Conservation (phyloP, 768 basidiomycete species). For the Auriscalpium vulgare region DNA sequence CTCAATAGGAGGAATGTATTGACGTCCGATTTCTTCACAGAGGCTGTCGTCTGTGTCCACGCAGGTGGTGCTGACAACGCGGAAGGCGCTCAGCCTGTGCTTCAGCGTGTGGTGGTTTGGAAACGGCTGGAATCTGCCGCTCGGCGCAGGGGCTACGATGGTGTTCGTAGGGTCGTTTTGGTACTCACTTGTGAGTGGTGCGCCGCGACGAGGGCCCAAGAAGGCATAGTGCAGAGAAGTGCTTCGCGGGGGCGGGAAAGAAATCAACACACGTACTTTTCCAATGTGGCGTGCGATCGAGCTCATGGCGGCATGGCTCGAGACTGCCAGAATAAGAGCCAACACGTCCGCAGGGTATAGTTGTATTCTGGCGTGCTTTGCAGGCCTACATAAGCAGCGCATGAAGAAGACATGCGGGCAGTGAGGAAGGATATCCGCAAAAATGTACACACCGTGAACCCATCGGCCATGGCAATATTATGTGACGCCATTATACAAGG, state of each 20-base stretch:
- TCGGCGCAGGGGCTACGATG: slow-evolving; percentile 62
- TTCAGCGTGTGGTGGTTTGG: slow-evolving; percentile 85
- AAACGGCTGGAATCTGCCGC: slow-evolving; percentile 56
- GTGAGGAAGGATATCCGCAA: not conserved
- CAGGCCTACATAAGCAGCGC: too few relatives aligned
- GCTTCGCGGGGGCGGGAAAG: too few relatives aligned
- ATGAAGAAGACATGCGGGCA: too few relatives aligned
- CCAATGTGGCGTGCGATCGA: too few relatives aligned
- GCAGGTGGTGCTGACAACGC: slow-evolving; percentile 69
- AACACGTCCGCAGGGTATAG: too few relatives aligned
- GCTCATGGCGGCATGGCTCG: too few relatives aligned
- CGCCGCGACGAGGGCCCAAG: too few relatives aligned
- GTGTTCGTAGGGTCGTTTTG: slow-evolving; percentile 64
- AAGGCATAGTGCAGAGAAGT: too few relatives aligned
- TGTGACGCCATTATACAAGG: not conserved
- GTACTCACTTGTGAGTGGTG: slow-evolving; percentile 29
- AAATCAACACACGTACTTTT: too few relatives aligned
- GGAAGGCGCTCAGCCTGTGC: slow-evolving; percentile 75
- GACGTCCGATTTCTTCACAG: slow-evolving; percentile 24
- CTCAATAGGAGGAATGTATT: not conserved
- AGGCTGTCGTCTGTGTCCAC: slow-evolving; percentile 75
- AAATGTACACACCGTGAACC: not conserved
- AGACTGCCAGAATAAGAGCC: too few relatives aligned
- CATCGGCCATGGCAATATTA: not conserved
- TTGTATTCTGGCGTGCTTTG: too few relatives aligned